phyloP scores from a whole-genome alignment of 805 yeast genomes.

The Wickerhamomyces chambardii region DNA sequence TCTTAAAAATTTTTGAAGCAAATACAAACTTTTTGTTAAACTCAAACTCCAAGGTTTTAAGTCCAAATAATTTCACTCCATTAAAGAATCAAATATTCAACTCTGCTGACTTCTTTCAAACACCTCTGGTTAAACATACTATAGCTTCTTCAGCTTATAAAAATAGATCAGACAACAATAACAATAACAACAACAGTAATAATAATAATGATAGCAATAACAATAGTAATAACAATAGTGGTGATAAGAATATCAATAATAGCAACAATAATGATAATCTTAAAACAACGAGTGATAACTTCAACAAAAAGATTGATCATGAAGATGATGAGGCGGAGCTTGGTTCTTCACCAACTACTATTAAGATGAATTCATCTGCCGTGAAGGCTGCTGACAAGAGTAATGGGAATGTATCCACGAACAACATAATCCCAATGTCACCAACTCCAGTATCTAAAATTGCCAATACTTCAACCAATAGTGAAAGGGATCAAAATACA shows the following conservation, averaged over 20 bases:
- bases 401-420: not conserved
- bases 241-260: too few relatives aligned
- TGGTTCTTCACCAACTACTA: slow-evolving; percentile 19
- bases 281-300: not conserved
- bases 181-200: too few relatives aligned
- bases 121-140: slow-evolving; percentile 7
- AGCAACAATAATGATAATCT: too few relatives aligned
- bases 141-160: too few relatives aligned
- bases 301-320: not conserved
- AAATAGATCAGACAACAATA: too few relatives aligned
- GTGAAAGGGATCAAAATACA: too few relatives aligned
- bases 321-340: not conserved
- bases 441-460: slow-evolving; percentile 17
- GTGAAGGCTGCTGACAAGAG: slow-evolving; percentile 8
- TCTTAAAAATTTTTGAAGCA: slow-evolving; percentile 13
- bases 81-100: slow-evolving; percentile 14
- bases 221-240: too few relatives aligned
- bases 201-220: too few relatives aligned
- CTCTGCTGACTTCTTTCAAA: slow-evolving; percentile 12
- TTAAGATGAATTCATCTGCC: slow-evolving; percentile 18
- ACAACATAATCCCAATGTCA: slow-evolving; percentile 10
- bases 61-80: slow-evolving; percentile 12
- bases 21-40: not conserved
- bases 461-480: not conserved
- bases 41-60: slow-evolving; percentile 2